phyloP scores from a whole-genome alignment of 345 rosid genomes.

The Adansonia digitata region DNA sequence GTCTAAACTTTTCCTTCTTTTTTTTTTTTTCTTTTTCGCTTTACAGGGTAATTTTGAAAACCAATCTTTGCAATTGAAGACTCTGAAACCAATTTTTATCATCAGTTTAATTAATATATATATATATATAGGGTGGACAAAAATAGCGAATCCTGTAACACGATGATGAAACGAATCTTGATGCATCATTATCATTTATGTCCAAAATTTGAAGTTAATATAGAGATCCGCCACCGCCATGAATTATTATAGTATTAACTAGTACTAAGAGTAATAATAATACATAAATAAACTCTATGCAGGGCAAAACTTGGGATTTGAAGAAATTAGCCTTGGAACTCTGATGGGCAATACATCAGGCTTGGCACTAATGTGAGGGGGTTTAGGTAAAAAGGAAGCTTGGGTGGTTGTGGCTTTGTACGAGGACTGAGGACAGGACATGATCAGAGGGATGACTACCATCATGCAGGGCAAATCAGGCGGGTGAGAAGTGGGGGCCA shows the following conservation, averaged over 20 bases:
- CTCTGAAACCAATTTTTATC: not conserved
- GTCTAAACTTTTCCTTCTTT: too few species aligned
- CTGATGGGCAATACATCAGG: too few species aligned
- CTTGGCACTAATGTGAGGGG: too few species aligned
- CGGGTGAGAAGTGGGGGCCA: constrained; percentile 37
- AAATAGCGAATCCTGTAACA: not conserved
- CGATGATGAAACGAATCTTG: not conserved
- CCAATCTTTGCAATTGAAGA: too few species aligned
- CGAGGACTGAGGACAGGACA: too few species aligned
- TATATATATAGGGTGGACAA: not conserved
- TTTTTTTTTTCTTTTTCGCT: not conserved
- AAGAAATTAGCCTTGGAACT: not conserved
- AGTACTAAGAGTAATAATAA: not conserved
- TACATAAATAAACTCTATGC: too few species aligned
- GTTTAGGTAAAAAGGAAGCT: not conserved
- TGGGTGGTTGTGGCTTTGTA: not conserved
- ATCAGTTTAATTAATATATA: not conserved
- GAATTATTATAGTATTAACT: not conserved
- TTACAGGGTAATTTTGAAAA: not conserved
- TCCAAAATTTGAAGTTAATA: not conserved
- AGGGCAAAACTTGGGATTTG: not conserved
- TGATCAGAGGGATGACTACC: too few species aligned
- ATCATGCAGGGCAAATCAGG: constrained; percentile 34
- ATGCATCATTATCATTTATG: not conserved
- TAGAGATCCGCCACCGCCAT: not conserved